Base-by-base conservation (phyloP, 139 green algal genomes). In the Chlamydomonas sp. region DNA sequence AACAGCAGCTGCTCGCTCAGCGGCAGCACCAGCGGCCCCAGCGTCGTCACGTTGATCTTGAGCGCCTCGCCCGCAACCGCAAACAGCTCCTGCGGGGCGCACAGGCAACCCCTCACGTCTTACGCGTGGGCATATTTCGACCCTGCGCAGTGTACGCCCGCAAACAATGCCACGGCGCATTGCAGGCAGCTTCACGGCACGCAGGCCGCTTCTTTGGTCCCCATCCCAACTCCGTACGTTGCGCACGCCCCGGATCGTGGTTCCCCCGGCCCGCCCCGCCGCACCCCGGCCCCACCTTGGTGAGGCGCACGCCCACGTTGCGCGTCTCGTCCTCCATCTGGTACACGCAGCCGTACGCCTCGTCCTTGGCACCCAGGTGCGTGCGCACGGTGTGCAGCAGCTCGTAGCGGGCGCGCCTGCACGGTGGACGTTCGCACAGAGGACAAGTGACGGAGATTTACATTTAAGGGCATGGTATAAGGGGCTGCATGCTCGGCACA, bases 21-120 rank as follows among this genome's bases (percentile, higher is more conserved):
- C 14, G 97, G 97, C 89, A 99, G 95, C 83, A 99, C 97, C 79
- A 99, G 89, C 4, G 97, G 97, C 10, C 96, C 97, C 79, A 99
- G 92, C 16, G 97, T 99, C 49, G 97, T 99, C 90, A 99, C 99
- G 94, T 99, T 99, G 92, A 95, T 95, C 76, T 95, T 95, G 31
- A 95, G 89, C 59, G 93, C 89, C 86, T 95, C 91, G 76, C 97
- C 97, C 17, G 97, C 97, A 68, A 99, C 96, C 59, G 95, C 92
- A 94, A 99, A 99, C 20, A 99, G 94, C 77, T 98, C 95, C 94
- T 98, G 97, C 3, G 15, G 60, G 58, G 75, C 4, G 69, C 7
- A 15, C 4, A 74, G 68, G 14, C 14, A 74, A 12, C 62, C 5
- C 63, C 31, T 49, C 31, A 49, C 31, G 31, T 49, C 31, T 49